Conservation (phyloP, 805 yeast species). For the Candida stauntonica region DNA sequence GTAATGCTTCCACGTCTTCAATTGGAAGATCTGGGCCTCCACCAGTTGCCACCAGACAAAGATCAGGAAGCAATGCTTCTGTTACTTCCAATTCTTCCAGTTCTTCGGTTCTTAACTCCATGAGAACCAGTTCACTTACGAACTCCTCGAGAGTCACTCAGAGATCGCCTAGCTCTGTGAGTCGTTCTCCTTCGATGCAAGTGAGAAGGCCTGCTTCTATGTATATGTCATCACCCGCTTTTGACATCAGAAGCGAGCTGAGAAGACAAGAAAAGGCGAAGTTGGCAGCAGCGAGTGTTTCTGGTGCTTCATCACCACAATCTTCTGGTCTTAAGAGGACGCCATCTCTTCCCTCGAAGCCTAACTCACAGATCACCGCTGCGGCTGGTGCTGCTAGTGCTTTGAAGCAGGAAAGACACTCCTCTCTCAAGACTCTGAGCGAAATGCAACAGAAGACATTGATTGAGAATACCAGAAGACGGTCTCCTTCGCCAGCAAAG, state of each 20-base stretch:
- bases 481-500: conserved; percentile 5
- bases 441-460: conserved; percentile 2
- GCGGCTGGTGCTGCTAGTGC: conserved; percentile 25
- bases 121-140: conserved; percentile 8
- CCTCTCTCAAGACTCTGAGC: conserved; percentile 2
- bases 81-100: conserved; percentile 15
- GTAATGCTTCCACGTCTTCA: conserved; percentile 14
- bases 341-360: conserved; percentile 11
- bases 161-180: conserved; percentile 15
- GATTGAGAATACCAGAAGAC: not conserved
- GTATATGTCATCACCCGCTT: conserved; percentile 24
- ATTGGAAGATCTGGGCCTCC: too few species aligned
- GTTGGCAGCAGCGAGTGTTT: conserved; percentile 8
- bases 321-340: conserved; percentile 5
- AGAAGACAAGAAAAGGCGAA: conserved; percentile 23
- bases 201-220: conserved; percentile 21
- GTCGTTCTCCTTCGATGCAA: conserved; percentile 21
- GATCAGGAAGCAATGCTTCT: conserved; percentile 22
- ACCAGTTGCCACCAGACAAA: conserved; percentile 7
- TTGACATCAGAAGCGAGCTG: conserved; percentile 26
- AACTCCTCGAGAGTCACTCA: conserved; percentile 2
- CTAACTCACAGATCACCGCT: conserved; percentile 15
- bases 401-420: conserved; percentile 15
- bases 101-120: conserved; percentile 14
- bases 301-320: not conserved